Evolutionary conservation across 1,284 basidiomycete genomes (phyloP), one percentile per base, ranked within the genome.

Genomic region (Fomitopsis palustris): DNA sequence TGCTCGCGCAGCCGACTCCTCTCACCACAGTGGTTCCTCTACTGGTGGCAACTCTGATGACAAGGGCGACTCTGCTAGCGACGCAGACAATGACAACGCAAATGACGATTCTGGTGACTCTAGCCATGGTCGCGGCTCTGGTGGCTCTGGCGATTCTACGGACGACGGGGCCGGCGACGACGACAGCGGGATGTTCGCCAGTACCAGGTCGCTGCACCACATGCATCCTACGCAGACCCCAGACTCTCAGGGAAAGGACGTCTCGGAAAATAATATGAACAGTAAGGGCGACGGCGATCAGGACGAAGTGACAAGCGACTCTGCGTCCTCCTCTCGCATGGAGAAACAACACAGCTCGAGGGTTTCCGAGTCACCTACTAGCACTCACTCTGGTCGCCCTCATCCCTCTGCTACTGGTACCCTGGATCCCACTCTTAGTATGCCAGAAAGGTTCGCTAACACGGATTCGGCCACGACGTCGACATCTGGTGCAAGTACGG

Each of bases 341-440:
- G 23, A 39, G 41, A 58, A 43, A 31, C n/a, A 27, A 8, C 35
- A 29, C 14, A 37, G 45, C 21, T 35, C 57, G 23, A 51, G 45
- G 27, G 17, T 39, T 17, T 5, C 52, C 9, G 41, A 25, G 31
- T 10, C 29, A 9, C n/a, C 23, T 5, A 19, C 45, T 17, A 37
- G 19, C n/a, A 25, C 27, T 14, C 39, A 10, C 19, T 27, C 41
- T 25, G 47, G 41, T 16, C 17, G 42, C 25, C 4, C 56, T 12
- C n/a, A 9, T 19, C 12, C 38, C 17, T 33, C 57, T 17, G 41
- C 23, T 16, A 47, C 45, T 29, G 25, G 45, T 27, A 41, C 54
- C 16, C 19, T 47, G 17, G 49, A 55, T 9, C 66, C 66, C 14
- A 66, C 64, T 14, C 55, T 61, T 9, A 56, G 56, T 57, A 55